Base-by-base conservation (phyloP, 2,329 filamentous ascomycete species). In the Claviceps sp. region DNA sequence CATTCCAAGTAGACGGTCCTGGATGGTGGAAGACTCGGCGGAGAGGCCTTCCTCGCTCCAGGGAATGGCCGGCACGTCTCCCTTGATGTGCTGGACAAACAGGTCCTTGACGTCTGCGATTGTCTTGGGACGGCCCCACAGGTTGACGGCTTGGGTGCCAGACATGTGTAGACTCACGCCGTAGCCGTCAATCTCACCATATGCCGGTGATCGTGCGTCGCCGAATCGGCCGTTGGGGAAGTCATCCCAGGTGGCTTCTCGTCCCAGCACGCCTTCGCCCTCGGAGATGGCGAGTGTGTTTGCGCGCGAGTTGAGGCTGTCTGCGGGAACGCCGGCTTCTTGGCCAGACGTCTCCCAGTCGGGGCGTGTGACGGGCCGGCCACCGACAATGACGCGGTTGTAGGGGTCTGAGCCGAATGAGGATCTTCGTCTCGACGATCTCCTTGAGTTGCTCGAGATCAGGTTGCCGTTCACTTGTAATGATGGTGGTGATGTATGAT, bases 161-260 rank as follows among this genome's bases (percentile, higher is more conserved):
- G 86, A 88, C 64, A 96, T 88, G 70, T 96, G 93, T 41, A 98
- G 74, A 52, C 85, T 93, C n/a, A 94, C 89, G 11, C 93, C 93
- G 64, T 97, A 97, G n/a, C 91, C 91, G 63, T 97, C 90, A 54
- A 96, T 96, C 67, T 96, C 89, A 61, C 91, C 91, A 64, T 95
- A 97, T 0, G 91, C 91, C 1, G 89, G 89, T 2, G 89, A 95
- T 50, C 91, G 81, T 4, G 90, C 87, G 62, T 96, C 91, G 64
- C 91, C 91, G 82, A 91, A 97, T 52, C 91, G 81, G 30, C 91
- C 93, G 72, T 97, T 97, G 56, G 91, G 91, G 67, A 89, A 98
- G 63, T 98, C 93, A 62, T 98, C 93, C 93, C 93, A 98, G 0
- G 93, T 98, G 37, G 93, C 93, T 73, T 97, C 91, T 48, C 93